A percentile compares a stretch with the other conserved stretches of the same genome.
Conservation (phyloP, 2,329 filamentous ascomycete species). For the Thelonectria blattea region DNA sequence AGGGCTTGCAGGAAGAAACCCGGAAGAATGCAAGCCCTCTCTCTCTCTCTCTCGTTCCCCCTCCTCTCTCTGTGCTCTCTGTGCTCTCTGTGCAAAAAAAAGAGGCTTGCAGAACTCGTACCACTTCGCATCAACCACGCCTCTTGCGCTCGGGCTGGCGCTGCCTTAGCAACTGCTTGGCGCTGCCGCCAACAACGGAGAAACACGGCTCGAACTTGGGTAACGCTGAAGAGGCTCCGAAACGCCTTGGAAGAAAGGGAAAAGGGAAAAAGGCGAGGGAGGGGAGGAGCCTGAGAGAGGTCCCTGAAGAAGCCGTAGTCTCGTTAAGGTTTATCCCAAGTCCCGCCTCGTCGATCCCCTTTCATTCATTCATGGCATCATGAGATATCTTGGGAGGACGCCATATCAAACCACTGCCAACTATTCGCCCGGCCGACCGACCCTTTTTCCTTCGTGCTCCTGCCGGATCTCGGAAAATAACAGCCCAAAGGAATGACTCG, state of each 20-base stretch:
- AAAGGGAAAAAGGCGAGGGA: no score
- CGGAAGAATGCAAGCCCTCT: no score
- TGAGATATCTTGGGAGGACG: background rate
- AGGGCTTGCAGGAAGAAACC: no score
- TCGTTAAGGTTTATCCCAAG: background rate
- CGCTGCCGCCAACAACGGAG: constrained; percentile 2
- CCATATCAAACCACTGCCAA: no score
- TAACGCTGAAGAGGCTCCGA: no score
- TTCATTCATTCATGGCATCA: background rate
- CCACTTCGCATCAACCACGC: constrained; percentile 9
- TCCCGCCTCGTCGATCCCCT: background rate
- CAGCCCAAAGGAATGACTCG: background rate
- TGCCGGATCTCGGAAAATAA: constrained; percentile 3
- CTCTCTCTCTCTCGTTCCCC: no score
- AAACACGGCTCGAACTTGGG: background rate
- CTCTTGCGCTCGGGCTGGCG: constrained; percentile 21
- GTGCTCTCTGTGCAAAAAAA: no score
- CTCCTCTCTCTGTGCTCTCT: no score
- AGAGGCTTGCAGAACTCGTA: constrained; percentile 5
- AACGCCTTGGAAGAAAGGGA: no score
- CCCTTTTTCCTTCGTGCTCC: background rate
- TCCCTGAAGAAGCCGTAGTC: background rate
- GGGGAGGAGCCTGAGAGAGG: no score
- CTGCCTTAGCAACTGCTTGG: constrained; percentile 2
- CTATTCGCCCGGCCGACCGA: background rate